Evolutionary conservation across 768 basidiomycete genomes (phyloP).

Genomic region (Tricholoma sp.): DNA sequence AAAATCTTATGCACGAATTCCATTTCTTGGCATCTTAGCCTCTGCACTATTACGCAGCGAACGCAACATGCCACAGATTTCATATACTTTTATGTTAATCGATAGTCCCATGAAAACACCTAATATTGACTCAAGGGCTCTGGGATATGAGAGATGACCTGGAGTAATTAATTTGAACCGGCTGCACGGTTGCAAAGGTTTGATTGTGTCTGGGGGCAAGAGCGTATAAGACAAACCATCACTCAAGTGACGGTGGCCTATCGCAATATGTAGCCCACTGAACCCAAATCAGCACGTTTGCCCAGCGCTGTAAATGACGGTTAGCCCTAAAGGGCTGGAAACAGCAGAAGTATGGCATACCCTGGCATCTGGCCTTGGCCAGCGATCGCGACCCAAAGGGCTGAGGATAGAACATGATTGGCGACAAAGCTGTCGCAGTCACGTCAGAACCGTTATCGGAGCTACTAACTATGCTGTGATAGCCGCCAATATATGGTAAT

Average conservation of each 20-base stretch:
- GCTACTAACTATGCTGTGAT: no score
- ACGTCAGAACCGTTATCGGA: not conserved
- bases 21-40: no score
- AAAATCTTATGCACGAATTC: no score
- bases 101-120: not conserved
- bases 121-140: slow-evolving; percentile 7
- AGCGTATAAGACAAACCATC: not conserved
- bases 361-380: not conserved
- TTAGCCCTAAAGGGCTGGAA: not conserved
- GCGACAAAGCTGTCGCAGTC: not conserved
- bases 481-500: not conserved
- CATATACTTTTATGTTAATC: not conserved
- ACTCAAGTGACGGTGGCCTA: not conserved
- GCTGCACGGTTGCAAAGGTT: not conserved
- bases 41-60: not conserved
- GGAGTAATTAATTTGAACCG: slow-evolving; percentile 17
- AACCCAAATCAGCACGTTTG: not conserved
- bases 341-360: not conserved
- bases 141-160: slow-evolving; percentile 8
- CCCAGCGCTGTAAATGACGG: not conserved
- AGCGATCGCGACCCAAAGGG: not conserved
- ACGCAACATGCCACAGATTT: not conserved
- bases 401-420: not conserved
- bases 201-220: not conserved
- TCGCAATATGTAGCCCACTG: not conserved